Percentiles rank a stretch among this genome's conserved stretches.
Conservation (phyloP, 768 basidiomycete genomes). For the Kwoniella bestiolae region DNA sequence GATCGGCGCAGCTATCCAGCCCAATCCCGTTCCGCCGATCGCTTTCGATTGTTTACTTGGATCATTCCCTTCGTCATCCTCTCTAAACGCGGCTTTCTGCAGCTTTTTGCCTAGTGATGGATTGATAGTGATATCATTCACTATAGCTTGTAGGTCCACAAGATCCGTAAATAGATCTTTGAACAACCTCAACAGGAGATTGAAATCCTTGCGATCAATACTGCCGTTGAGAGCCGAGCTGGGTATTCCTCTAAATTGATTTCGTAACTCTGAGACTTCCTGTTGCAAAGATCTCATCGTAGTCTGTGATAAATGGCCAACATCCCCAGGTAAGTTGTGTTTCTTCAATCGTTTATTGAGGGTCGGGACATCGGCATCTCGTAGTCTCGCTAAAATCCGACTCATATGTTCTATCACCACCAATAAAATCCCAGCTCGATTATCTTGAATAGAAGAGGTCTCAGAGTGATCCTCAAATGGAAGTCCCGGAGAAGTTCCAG, state of each 20-base stretch:
- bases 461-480: conserved; percentile 71
- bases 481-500: conserved; percentile 45
- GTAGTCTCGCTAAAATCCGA: conserved; percentile 68
- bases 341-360: conserved; percentile 87
- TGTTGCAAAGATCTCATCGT: conserved; percentile 75
- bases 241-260: conserved; percentile 71
- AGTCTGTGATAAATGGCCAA: conserved; percentile 80
- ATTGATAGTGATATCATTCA: conserved; percentile 90
- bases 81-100: conserved; percentile 58
- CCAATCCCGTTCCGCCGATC: conserved; percentile 42
- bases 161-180: conserved; percentile 83
- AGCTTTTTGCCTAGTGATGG: conserved; percentile 74
- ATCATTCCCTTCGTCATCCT: conserved; percentile 58
- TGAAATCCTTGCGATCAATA: conserved; percentile 75
- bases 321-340: conserved; percentile 78
- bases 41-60: conserved; percentile 43
- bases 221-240: conserved; percentile 66
- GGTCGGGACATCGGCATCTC: conserved; percentile 80
- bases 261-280: conserved; percentile 72
- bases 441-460: conserved; percentile 70
- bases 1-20: conserved; percentile 80
- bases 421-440: conserved; percentile 50
- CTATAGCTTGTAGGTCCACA: conserved; percentile 74
- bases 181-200: conserved; percentile 78
- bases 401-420: conserved; percentile 62